phyloP scores from a whole-genome alignment of 31 red algal species.

The Endocladia muricata region DNA sequence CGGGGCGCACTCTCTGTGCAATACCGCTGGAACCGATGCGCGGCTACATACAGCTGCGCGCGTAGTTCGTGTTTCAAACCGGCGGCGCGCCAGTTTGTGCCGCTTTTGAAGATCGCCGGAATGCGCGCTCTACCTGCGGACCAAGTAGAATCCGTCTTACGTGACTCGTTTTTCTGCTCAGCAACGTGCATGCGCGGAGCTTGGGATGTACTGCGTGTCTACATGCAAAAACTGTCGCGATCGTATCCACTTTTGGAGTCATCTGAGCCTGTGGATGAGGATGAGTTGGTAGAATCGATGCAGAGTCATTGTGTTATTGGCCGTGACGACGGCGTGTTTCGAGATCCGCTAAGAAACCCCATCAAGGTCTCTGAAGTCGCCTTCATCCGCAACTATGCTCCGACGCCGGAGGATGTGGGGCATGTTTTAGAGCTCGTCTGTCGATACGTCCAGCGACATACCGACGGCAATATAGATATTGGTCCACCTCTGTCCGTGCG shows the following conservation, averaged over 20 bases:
- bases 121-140: slow-evolving; percentile 13
- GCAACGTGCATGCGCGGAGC: slow-evolving; percentile 30
- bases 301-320: slow-evolving; percentile 21
- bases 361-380: slow-evolving; percentile 56
- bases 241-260: slow-evolving; percentile 15
- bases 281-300: slow-evolving; percentile 16
- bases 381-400: slow-evolving; percentile 79
- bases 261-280: neutral
- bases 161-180: slow-evolving; percentile 56
- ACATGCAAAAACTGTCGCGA: slow-evolving; percentile 10
- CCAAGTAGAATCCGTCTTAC: slow-evolving; percentile 30
- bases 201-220: slow-evolving; percentile 32
- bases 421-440: slow-evolving; percentile 70
- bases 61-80: slow-evolving; percentile 44
- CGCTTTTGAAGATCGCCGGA: slow-evolving; percentile 53
- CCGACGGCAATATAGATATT: slow-evolving; percentile 62
- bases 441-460: slow-evolving; percentile 61
- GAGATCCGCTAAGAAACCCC: slow-evolving; percentile 52
- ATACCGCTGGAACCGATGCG: slow-evolving; percentile 82
- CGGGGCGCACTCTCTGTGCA: slow-evolving; percentile 54
- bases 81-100: slow-evolving; percentile 41
- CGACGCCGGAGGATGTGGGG: slow-evolving; percentile 60
- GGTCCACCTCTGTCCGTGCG: slow-evolving; percentile 65
- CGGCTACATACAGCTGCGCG: slow-evolving; percentile 55
- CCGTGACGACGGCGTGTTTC: slow-evolving; percentile 47